Percentiles rank a stretch among this genome's conserved stretches.
phyloP scores from a whole-genome alignment of 768 basidiomycete species.

The Lactarius hengduanensis region DNA sequence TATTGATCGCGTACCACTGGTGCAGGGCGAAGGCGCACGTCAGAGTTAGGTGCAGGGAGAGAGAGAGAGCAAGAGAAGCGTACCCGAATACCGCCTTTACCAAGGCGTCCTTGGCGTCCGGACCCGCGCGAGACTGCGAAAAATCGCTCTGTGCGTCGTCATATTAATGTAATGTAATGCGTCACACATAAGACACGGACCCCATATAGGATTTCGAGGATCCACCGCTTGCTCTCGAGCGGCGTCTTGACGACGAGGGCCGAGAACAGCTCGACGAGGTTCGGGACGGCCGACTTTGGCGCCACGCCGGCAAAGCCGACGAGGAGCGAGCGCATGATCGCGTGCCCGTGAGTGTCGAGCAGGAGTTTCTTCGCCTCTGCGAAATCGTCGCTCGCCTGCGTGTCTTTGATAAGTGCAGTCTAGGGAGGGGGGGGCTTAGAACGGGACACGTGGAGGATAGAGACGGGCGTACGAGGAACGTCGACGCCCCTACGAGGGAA shows the following conservation, averaged over 20 bases:
- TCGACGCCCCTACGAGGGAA: constrained; percentile 77
- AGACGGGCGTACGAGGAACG: constrained; percentile 65
- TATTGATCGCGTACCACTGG: constrained; percentile 61
- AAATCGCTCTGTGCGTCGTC: constrained; percentile 60
- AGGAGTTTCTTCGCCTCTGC: constrained; percentile 52
- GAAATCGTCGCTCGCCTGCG: constrained; percentile 61
- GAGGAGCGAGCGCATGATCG: constrained; percentile 71
- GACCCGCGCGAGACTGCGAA: constrained; percentile 65
- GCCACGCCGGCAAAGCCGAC: constrained; percentile 81
- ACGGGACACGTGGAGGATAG: background rate
- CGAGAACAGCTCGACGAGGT: constrained; percentile 80
- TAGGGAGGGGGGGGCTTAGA: constrained; percentile 33
- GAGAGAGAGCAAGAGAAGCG: constrained; percentile 28
- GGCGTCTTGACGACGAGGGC: constrained; percentile 59
- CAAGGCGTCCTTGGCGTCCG: constrained; percentile 76
- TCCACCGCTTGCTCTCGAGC: constrained; percentile 62
- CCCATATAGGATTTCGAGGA: constrained; percentile 65
- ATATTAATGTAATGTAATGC: no score
- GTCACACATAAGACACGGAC: constrained; percentile 37
- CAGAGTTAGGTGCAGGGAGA: background rate
- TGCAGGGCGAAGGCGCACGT: constrained; percentile 1
- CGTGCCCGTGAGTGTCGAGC: constrained; percentile 54
- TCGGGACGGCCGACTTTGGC: constrained; percentile 78
- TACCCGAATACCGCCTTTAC: constrained; percentile 69
- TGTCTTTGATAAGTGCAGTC: constrained; percentile 65